phyloP scores from a whole-genome alignment of 75 land plant genomes.

The Sequoia sempervirens region DNA sequence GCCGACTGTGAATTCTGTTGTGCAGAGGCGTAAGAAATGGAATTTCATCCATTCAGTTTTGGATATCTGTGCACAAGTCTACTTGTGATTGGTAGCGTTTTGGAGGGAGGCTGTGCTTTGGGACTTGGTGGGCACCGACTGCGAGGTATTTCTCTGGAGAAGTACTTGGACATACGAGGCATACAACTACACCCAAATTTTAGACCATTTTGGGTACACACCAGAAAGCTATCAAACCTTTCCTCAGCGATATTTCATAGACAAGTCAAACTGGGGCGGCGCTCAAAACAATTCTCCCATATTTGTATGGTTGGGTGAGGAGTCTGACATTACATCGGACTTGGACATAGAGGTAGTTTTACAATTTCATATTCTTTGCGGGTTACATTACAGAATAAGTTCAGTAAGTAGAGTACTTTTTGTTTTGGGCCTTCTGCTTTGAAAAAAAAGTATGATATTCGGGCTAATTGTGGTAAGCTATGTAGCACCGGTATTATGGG shows the following conservation, averaged over 20 bases:
- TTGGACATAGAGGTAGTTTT: conserved; percentile 37
- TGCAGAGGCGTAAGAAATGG: too few species aligned
- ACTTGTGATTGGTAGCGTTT: too few species aligned
- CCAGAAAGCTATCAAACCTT: too few species aligned
- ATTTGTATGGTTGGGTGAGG: conserved; percentile 28
- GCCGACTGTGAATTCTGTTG: too few species aligned
- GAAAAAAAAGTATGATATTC: conserved; percentile 22
- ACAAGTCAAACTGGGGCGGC: conserved; percentile 10
- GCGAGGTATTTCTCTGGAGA: conserved; percentile 14
- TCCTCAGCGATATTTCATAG: too few species aligned
- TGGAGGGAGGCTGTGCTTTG: too few species aligned
- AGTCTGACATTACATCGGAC: conserved; percentile 31
- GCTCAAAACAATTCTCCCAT: conserved; percentile 7
- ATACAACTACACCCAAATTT: too few species aligned
- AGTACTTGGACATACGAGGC: too few species aligned
- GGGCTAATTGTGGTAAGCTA: conserved; percentile 28
- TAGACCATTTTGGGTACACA: too few species aligned
- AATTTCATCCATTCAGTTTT: too few species aligned
- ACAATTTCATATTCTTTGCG: neutral
- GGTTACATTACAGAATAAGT: neutral
- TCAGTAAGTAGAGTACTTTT: neutral
- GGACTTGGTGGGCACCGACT: too few species aligned
- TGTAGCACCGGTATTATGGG: conserved; percentile 8
- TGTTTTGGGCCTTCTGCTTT: conserved; percentile 59
- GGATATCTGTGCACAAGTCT: too few species aligned